These are phyloP conservation scores for Sophora flavescens DNA, from an alignment of 306 rosid genomes.

Conservation along the genomic window DNA sequence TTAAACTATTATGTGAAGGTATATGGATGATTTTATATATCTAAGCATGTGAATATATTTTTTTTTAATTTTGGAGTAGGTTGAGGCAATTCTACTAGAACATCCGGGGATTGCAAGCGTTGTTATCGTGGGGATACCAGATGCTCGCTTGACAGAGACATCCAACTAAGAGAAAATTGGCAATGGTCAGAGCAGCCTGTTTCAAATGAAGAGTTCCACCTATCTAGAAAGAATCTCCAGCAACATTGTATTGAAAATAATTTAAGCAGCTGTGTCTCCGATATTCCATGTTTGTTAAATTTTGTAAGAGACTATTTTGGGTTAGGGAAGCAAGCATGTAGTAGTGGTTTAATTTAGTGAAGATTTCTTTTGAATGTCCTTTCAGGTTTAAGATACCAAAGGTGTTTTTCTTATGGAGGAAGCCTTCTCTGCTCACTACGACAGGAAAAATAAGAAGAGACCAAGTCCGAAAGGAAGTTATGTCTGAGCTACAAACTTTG, in stretches of 20 bases:
- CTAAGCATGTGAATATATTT: not conserved
- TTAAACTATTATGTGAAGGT: no score
- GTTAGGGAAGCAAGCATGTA: no score
- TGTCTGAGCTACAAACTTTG: no score
- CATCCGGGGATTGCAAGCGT: conserved; percentile 76
- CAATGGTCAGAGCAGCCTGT: conserved; percentile 56
- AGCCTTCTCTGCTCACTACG: no score
- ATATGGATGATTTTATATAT: not conserved
- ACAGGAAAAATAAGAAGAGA: no score
- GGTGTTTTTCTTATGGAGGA: no score
- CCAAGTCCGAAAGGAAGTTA: no score
- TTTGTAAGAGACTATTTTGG: not conserved
- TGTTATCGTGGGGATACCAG: conserved; percentile 81
- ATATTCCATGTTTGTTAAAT: conserved; percentile 33
- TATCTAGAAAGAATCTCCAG: conserved; percentile 62
- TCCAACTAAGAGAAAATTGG: conserved; percentile 67
- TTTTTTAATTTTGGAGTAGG: conserved; percentile 54
- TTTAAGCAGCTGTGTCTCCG: conserved; percentile 64
- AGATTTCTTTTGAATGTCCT: no score
- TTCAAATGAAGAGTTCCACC: conserved; percentile 47
- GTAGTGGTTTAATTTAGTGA: no score
- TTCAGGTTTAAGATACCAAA: no score
- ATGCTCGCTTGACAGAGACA: conserved; percentile 68
- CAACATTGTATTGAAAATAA: conserved; percentile 57
- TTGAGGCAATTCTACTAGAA: conserved; percentile 70